Base-by-base conservation (phyloP, 2,329 filamentous ascomycete species). In the Stemphylium lycopersici region DNA sequence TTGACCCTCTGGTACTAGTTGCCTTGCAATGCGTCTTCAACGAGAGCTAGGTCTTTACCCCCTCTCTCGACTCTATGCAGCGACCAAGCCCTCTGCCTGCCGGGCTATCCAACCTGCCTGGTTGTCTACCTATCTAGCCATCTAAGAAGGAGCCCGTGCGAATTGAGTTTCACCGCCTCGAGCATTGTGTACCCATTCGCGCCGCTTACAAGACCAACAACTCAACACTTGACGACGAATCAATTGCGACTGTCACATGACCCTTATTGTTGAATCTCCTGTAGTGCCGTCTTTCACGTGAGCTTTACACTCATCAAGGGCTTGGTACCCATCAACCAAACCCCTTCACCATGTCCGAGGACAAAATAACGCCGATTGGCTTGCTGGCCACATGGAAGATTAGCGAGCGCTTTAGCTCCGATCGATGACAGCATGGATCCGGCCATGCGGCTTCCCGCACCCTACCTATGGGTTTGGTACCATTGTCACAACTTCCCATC, bases 381-480 rank as follows among this genome's bases (percentile, higher is more conserved):
- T 16, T 54, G 22, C 34, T 33, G 10, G 16, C 31, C 38, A 29
- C 24, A 26, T 41, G n/a, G 20, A 32, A 45, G 52, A 55, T 55
- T 51, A 51, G 52, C 52, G 52, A 55, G 47, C 37, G 10, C 18
- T 20, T 24, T 61, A 48, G 41, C 40, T 40, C 56, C 53, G 62
- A 69, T 70, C 67, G 57, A 71, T 70, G 66, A 70, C 65, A 61
- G 41, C 67, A 67, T 71, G 51, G 53, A 61, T 58, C 62, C 59
- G 63, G 58, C 63, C 59, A 56, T 58, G 26, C 42, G 45, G 46
- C 33, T 59, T 53, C 45, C 43, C 45, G 4, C 42, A 43, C 41
- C 56, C 50, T 57, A 33, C 53, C 42, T 46, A 26, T 49, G 46
- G 43, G 18, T 36, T 12, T n/a, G 46, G 52, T 34, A 46, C 48